Evolutionary conservation across 495 filamentous ascomycete genomes (phyloP).

Genomic region (Hyaloscypha variabilis): DNA sequence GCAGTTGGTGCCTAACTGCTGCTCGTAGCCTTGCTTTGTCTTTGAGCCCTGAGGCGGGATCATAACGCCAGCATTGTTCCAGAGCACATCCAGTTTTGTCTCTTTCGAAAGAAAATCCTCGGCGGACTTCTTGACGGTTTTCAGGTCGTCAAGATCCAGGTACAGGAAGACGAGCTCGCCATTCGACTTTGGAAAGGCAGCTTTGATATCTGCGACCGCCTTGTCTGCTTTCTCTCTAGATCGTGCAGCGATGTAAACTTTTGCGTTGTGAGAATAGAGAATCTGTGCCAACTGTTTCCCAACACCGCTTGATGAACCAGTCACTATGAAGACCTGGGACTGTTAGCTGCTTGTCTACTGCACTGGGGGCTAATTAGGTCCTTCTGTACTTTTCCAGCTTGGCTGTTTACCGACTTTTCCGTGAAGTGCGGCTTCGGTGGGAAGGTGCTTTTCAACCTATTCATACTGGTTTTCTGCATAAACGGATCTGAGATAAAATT

Average conservation of each 20-base stretch:
- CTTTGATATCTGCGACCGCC: slow-evolving; percentile 50
- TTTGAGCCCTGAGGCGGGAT: slow-evolving; percentile 40
- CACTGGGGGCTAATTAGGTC: not conserved
- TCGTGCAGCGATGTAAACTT: slow-evolving; percentile 66
- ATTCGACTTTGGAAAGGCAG: slow-evolving; percentile 18
- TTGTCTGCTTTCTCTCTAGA: slow-evolving; percentile 50
- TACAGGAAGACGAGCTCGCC: slow-evolving; percentile 42
- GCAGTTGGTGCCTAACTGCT: slow-evolving; percentile 44
- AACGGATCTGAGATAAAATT: not conserved
- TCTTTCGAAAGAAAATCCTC: slow-evolving; percentile 39
- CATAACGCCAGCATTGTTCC: slow-evolving; percentile 75
- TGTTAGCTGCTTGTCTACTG: not conserved
- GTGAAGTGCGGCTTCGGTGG: slow-evolving; percentile 10
- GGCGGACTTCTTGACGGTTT: slow-evolving; percentile 34
- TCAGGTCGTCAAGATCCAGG: slow-evolving; percentile 44
- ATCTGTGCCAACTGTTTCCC: slow-evolving; percentile 65
- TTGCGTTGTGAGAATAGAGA: slow-evolving; percentile 57
- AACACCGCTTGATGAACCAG: slow-evolving; percentile 46
- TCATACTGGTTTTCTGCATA: not conserved
- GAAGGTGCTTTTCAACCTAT: slow-evolving; percentile 1
- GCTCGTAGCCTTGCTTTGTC: slow-evolving; percentile 35
- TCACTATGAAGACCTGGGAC: slow-evolving; percentile 20
- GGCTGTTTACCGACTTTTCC: not conserved
- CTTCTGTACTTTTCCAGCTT: slow-evolving; percentile 10
- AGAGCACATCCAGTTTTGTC: slow-evolving; percentile 55